These are phyloP conservation scores for Exutisphaerella laricina DNA, from an alignment of 2,329 filamentous ascomycete species.

Conservation along the genomic window DNA sequence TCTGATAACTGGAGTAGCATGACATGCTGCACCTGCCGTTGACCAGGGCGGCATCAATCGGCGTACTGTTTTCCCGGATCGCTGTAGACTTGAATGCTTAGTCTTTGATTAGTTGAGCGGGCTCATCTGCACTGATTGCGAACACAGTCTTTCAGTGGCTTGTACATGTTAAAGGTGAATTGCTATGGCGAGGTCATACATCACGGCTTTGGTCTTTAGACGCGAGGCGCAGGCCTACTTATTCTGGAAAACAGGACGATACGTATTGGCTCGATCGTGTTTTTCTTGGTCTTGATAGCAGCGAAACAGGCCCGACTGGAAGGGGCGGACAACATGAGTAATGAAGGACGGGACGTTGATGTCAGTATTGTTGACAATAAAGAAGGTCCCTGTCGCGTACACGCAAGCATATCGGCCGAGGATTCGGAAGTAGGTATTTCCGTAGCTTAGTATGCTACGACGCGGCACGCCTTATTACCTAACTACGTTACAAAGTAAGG, in stretches of 20 bases:
- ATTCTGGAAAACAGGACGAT: constrained; percentile 46
- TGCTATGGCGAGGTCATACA: constrained; percentile 56
- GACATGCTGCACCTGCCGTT: too few relatives aligned
- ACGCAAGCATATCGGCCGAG: too few relatives aligned
- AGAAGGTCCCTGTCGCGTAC: too few relatives aligned
- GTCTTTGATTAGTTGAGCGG: constrained; percentile 52
- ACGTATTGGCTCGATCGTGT: constrained; percentile 44
- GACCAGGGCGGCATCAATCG: constrained; percentile 56
- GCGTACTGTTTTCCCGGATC: constrained; percentile 36
- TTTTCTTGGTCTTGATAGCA: constrained; percentile 49
- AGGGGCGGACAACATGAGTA: too few relatives aligned
- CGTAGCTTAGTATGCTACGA: too few relatives aligned
- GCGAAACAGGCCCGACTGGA: too few relatives aligned
- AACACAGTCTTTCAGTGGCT: constrained; percentile 59
- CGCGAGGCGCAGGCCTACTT: constrained; percentile 49
- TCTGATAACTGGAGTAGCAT: too few relatives aligned
- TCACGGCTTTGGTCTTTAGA: constrained; percentile 44
- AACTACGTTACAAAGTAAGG: too few relatives aligned
- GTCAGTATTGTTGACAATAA: too few relatives aligned
- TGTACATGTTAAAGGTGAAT: constrained; percentile 53
- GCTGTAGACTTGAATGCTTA: constrained; percentile 36
- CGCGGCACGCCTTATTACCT: too few relatives aligned
- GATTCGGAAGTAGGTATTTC: too few relatives aligned
- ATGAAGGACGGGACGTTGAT: too few relatives aligned
- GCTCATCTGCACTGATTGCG: constrained; percentile 49